Percentiles rank a stretch among this genome's conserved stretches.
phyloP scores from a whole-genome alignment of 31 red algal genomes.

The Endocladia muricata region DNA sequence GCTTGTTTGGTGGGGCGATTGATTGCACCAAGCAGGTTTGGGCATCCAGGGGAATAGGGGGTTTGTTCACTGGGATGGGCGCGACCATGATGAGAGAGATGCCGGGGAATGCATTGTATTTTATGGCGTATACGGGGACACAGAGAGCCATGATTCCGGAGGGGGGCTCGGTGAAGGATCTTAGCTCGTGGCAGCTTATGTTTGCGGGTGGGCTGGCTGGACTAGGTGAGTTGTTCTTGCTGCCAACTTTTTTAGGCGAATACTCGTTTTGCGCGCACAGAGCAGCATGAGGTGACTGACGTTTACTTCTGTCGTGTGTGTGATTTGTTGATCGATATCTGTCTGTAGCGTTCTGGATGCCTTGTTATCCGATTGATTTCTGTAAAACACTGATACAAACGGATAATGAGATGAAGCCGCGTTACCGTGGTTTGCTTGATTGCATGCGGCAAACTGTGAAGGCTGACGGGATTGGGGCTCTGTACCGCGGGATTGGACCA shows the following conservation, averaged over 20 bases:
- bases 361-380: conserved; percentile 77
- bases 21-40: conserved; percentile 74
- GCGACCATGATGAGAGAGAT: conserved; percentile 80
- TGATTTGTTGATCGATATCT: neutral
- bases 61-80: conserved; percentile 73
- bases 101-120: conserved; percentile 72
- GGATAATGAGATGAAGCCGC: conserved; percentile 60
- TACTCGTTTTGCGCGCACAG: neutral
- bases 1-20: conserved; percentile 66
- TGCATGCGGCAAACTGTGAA: conserved; percentile 52
- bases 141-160: conserved; percentile 35
- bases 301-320: neutral
- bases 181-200: conserved; percentile 50
- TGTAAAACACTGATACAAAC: conserved; percentile 83
- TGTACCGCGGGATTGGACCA: conserved; percentile 69
- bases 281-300: neutral
- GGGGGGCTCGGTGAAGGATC: conserved; percentile 49
- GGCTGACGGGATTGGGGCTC: conserved; percentile 53
- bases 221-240: conserved; percentile 43
- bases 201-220: conserved; percentile 63
- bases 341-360: conserved; percentile 55
- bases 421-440: conserved; percentile 60
- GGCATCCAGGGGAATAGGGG: conserved; percentile 42
- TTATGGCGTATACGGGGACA: conserved; percentile 61
- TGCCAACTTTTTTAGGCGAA: too few species aligned